Evolutionary conservation across 2,329 filamentous ascomycete genomes (phyloP), one percentile per base, ranked within the genome.

Genomic region (Beauveria rudraprayagi): DNA sequence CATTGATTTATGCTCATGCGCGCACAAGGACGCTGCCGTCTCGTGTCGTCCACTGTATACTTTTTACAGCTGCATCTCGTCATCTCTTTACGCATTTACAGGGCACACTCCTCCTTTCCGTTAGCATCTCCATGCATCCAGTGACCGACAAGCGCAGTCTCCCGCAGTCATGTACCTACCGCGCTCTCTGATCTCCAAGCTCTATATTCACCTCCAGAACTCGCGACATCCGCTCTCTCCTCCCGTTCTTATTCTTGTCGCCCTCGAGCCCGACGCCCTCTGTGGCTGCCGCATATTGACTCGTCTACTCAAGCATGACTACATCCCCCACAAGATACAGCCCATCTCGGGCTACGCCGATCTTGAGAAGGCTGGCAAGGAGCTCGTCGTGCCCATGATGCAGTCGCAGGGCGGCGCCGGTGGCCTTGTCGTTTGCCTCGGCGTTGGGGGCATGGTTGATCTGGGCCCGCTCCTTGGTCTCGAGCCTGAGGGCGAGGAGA

Each of bases 251-350:
- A 85, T 99, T 65, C 89, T 99, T 61, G 92, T 92, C 65, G 90
- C 93, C 41, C 89, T 97, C 75, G 93, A 97, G 71, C 92, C 94
- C 60, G 94, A 99, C 77, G 90, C 94, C 65, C 85, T 99, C 64
- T 97, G 93, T 75, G 94, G 92, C 64, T 96, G 92, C 73, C 91
- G 92, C 64, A 97, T 99, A 63, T 85, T 99, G 53, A 96, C 93
- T 3, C 84, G 89, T 56, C 82, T 99, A n/a, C 81, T 99, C 63
- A 97, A 96, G 76, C 89, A 93, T 80, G 94, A 99, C 79, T 97
- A 96, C 72, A 96, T 99, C 67, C 90, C 89, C 16, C 93, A 97
- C 78, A 97, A 97, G 76, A 96, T 97, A 70, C 91, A 97, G 70
- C 94, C 94, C 1, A 88, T 99, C 60, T 86, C 91, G 22, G 94